Conservation (phyloP, 129 eudicot genomes). For the Apium graveolens region DNA sequence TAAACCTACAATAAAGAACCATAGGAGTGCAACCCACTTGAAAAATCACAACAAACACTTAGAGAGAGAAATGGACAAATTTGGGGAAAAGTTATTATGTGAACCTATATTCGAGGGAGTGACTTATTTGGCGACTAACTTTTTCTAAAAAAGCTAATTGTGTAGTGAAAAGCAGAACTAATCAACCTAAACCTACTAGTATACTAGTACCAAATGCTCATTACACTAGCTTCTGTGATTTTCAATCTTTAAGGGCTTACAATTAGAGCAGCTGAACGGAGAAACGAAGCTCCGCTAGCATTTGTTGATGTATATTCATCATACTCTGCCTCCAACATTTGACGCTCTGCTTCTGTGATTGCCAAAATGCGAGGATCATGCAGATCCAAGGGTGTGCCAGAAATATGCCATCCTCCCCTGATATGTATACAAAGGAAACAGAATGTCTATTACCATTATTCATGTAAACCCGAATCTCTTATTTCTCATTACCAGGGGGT, state of each 20-base stretch:
- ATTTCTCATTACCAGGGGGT: neutral
- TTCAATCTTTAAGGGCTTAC: conserved; percentile 34
- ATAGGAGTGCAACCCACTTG: neutral
- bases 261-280: conserved; percentile 90
- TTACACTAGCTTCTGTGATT: neutral
- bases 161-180: neutral
- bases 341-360: conserved; percentile 89
- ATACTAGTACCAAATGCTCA: neutral
- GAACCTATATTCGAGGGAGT: neutral
- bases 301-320: conserved; percentile 78
- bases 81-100: neutral
- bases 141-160: neutral
- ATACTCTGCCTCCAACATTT: conserved; percentile 80
- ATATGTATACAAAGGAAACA: conserved; percentile 16
- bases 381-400: conserved; percentile 82
- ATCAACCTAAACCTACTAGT: neutral
- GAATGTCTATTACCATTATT: neutral
- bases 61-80: neutral
- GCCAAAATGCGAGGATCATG: conserved; percentile 93
- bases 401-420: conserved; percentile 94
- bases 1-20: neutral
- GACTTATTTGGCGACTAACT: neutral
- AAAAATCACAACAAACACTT: neutral
- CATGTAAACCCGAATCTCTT: neutral
- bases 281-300: conserved; percentile 91